Conservation (phyloP, 306 rosid genomes). For the Castanopsis chinensis region DNA sequence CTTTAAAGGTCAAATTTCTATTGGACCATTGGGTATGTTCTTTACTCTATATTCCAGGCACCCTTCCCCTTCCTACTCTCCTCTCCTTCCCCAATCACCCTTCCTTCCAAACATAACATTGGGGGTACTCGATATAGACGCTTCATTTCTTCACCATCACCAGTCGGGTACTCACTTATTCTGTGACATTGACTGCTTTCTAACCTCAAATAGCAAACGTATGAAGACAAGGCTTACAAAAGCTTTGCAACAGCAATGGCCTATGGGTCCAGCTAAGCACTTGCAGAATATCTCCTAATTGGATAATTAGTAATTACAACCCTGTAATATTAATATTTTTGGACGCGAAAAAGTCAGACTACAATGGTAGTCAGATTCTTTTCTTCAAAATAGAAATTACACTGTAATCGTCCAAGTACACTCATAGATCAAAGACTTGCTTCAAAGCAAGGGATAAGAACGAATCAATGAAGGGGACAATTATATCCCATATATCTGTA, state of each 20-base stretch:
- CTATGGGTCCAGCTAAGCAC: too few species aligned
- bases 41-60: background rate
- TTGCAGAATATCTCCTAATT: too few species aligned
- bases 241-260: too few species aligned
- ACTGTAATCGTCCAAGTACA: background rate
- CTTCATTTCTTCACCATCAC: background rate
- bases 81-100: too few species aligned
- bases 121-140: background rate
- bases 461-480: background rate
- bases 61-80: too few species aligned
- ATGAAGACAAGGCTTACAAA: too few species aligned
- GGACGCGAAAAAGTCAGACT: background rate
- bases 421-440: background rate
- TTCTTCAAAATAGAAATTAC: background rate
- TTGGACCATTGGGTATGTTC: background rate
- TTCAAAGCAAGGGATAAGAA: background rate
- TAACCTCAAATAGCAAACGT: too few species aligned
- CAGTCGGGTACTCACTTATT: too few species aligned
- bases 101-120: too few species aligned
- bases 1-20: background rate
- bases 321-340: background rate
- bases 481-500: background rate
- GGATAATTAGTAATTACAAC: background rate
- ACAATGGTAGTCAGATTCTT: background rate
- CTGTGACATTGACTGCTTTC: too few species aligned